Conservation (phyloP, 306 rosid genomes). For the barrel medic (Medicago truncatula) region MtrunA17r5.0-ANR NC_053045.1:53610001-53610500, state of each 20-base stretch:
- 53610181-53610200: slow-evolving; percentile 64
- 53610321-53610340: slow-evolving; percentile 72
- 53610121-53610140: slow-evolving; percentile 73
- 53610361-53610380: slow-evolving; percentile 39
- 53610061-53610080: slow-evolving; percentile 88
- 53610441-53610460: slow-evolving; percentile 16
- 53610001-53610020: slow-evolving; percentile 80
- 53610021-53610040: slow-evolving; percentile 68
- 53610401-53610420: slow-evolving; percentile 13
- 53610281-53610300: slow-evolving; percentile 92
- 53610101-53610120: slow-evolving; percentile 78
- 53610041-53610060: slow-evolving; percentile 71
- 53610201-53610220: not conserved
- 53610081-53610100: slow-evolving; percentile 80
- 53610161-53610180: slow-evolving; percentile 92
- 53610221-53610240: slow-evolving; percentile 32
- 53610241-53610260: not conserved
- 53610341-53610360: slow-evolving; percentile 78
- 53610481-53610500: slow-evolving; percentile 17
- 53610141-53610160: slow-evolving; percentile 79
- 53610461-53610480: slow-evolving; percentile 20
- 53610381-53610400: slow-evolving; percentile 2
- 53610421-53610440: not conserved
- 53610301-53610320: slow-evolving; percentile 90
- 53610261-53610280: slow-evolving; percentile 24